These are phyloP conservation scores for Chaetothyriales sp. DNA, from an alignment of 2,329 filamentous ascomycete genomes.

Conservation along the genomic window DNA sequence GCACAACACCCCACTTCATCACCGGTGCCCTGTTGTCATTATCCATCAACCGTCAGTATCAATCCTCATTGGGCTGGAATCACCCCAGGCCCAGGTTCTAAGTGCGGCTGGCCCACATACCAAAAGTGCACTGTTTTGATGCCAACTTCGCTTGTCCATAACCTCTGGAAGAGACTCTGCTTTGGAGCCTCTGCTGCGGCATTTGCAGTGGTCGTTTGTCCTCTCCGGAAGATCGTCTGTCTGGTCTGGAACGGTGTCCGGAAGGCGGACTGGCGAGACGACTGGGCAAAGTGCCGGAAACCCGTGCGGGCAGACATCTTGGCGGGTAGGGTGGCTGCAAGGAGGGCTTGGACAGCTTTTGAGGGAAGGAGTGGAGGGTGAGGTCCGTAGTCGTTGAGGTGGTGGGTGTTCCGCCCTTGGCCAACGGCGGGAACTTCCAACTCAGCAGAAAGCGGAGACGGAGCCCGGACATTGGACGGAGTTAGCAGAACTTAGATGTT, in stretches of 20 bases:
- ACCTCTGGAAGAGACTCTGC: slow-evolving; percentile 49
- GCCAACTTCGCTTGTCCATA: slow-evolving; percentile 71
- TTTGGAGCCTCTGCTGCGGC: slow-evolving; percentile 24
- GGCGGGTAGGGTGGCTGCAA: slow-evolving; percentile 3
- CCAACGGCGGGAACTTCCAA: too few relatives aligned
- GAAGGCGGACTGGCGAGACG: slow-evolving; percentile 32
- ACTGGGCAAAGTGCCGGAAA: slow-evolving; percentile 39
- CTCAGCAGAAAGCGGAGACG: slow-evolving; percentile 1
- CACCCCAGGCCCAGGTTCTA: background rate
- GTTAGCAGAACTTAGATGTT: too few relatives aligned
- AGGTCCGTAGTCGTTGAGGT: background rate
- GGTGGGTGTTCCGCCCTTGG: background rate
- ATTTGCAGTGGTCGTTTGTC: slow-evolving; percentile 50
- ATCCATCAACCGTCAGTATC: background rate
- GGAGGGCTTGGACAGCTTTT: slow-evolving; percentile 3
- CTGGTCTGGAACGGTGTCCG: slow-evolving; percentile 37
- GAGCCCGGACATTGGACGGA: background rate
- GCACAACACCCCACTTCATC: slow-evolving; percentile 92
- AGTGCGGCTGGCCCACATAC: slow-evolving; percentile 34
- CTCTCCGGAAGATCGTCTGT: slow-evolving; percentile 43
- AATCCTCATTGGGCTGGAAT: background rate
- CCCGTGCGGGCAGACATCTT: slow-evolving; percentile 43
- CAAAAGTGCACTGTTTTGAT: slow-evolving; percentile 97
- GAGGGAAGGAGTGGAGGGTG: background rate
- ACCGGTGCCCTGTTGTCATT: slow-evolving; percentile 58